A percentile compares a stretch with the other conserved stretches of the same genome.
These are phyloP conservation scores for Streptanthus diversifolius DNA, from an alignment of 345 rosid genomes.

Conservation along the genomic window DNA sequence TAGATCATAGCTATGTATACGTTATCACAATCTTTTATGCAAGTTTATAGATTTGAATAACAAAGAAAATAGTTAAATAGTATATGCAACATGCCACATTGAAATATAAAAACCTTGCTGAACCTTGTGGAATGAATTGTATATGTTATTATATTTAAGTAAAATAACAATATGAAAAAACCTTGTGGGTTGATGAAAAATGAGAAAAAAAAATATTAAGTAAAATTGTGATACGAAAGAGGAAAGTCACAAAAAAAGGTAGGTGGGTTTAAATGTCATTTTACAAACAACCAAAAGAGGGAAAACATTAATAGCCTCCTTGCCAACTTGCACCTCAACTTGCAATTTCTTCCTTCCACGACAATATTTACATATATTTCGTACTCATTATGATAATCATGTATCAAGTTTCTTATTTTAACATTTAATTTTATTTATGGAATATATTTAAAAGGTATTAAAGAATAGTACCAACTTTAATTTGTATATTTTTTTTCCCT, in stretches of 20 bases:
- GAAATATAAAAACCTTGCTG: constrained; percentile 27
- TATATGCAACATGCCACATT: constrained; percentile 35
- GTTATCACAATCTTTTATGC: constrained; percentile 29
- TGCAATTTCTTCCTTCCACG: constrained; percentile 39
- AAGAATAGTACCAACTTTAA: constrained; percentile 27
- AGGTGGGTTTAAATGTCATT: constrained; percentile 31
- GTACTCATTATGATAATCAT: constrained; percentile 30
- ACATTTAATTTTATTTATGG: not conserved
- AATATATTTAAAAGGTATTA: constrained; percentile 22
- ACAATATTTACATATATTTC: constrained; percentile 28
- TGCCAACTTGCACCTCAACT: constrained; percentile 54
- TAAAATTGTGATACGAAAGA: not conserved
- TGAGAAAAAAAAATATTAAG: not conserved
- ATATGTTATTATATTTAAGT: not conserved
- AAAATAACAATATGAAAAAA: not conserved
- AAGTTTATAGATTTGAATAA: not conserved
- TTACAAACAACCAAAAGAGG: constrained; percentile 34
- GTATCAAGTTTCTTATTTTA: constrained; percentile 5
- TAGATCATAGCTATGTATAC: constrained; percentile 26
- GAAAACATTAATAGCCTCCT: constrained; percentile 35
- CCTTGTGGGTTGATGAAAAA: not conserved
- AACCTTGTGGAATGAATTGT: too few relatives aligned
- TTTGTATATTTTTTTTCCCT: not conserved
- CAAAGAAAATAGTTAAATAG: not conserved
- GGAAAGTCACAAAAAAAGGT: not conserved